Conservation (phyloP, 192 early-diverging fungal species). For the Linnemannia exigua region DNA sequence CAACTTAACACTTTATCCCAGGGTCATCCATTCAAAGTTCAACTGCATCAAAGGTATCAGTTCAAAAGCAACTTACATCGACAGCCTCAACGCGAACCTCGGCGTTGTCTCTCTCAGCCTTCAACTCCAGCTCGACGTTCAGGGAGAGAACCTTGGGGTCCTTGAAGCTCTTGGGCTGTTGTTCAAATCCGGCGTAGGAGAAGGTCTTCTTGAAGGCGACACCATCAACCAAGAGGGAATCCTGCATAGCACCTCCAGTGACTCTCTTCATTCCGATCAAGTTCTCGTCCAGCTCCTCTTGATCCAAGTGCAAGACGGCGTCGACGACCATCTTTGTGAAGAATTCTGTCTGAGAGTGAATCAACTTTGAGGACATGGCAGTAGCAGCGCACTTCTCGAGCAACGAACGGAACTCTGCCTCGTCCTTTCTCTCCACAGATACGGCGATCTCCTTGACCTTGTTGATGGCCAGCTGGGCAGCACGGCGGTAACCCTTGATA, state of each 20-base stretch:
- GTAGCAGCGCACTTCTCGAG: slow-evolving; percentile 98
- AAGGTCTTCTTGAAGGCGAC: slow-evolving; percentile 99
- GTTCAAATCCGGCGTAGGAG: slow-evolving; percentile 99
- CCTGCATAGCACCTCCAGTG: slow-evolving; percentile 97
- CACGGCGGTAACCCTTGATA: slow-evolving; percentile 94
- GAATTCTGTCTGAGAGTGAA: slow-evolving; percentile 96
- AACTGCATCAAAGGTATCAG: background rate
- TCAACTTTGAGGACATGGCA: slow-evolving; percentile 98
- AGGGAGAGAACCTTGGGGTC: slow-evolving; percentile 92
- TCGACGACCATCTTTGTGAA: slow-evolving; percentile 99
- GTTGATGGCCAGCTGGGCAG: slow-evolving; percentile 92
- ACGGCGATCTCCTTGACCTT: slow-evolving; percentile 95
- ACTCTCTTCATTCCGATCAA: slow-evolving; percentile 99
- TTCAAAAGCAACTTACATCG: slow-evolving; percentile 37
- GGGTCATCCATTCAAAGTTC: background rate
- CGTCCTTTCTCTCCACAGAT: slow-evolving; percentile 84
- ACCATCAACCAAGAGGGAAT: slow-evolving; percentile 95
- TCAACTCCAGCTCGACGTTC: slow-evolving; percentile 98
- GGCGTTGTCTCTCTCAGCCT: slow-evolving; percentile 99
- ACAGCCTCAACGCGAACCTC: slow-evolving; percentile 98
- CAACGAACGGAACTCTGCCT: slow-evolving; percentile 88
- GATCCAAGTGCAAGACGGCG: slow-evolving; percentile 95
- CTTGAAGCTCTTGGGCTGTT: slow-evolving; percentile 96
- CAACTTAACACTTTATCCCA: background rate
- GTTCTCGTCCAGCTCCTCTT: slow-evolving; percentile 94